phyloP scores from a whole-genome alignment of 108 stramenopile genomes.

The Aurantiochytrium sp. region DNA sequence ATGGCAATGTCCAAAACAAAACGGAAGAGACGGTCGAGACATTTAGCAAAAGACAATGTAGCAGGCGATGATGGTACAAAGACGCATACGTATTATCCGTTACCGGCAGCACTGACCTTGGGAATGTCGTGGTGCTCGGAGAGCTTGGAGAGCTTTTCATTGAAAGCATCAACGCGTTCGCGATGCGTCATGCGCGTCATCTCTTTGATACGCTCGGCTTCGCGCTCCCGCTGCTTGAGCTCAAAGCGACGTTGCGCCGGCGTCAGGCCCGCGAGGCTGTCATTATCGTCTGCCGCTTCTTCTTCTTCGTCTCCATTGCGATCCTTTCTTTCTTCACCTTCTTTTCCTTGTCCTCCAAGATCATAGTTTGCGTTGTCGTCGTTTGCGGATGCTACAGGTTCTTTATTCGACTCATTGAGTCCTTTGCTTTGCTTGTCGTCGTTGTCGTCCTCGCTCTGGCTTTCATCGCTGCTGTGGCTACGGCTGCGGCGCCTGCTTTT shows the following conservation, averaged over 20 bases:
- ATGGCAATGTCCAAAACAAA: no score
- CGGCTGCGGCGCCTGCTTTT: neutral
- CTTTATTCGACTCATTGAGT: neutral
- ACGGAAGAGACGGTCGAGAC: no score
- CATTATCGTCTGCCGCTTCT: neutral
- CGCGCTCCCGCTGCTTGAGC: neutral
- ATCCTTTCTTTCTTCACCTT: neutral
- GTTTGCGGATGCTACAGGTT: neutral
- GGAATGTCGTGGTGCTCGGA: slow-evolving; percentile 15
- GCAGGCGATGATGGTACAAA: no score
- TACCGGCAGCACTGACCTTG: neutral
- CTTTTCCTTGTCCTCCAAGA: neutral
- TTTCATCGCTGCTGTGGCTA: neutral
- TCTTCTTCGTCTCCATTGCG: neutral
- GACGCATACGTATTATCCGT: neutral
- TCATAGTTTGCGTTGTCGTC: neutral
- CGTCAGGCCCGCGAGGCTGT: neutral
- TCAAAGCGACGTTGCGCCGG: neutral
- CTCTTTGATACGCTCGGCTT: neutral
- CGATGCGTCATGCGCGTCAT: neutral
- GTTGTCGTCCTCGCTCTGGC: neutral
- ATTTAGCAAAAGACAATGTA: no score
- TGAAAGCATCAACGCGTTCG: neutral
- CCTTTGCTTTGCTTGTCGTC: neutral
- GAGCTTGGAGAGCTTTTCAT: neutral